A percentile compares a stretch with the other conserved stretches of the same genome.
Conservation (phyloP, 352 stramenopile species). For the Blastocystis sp. region DNA sequence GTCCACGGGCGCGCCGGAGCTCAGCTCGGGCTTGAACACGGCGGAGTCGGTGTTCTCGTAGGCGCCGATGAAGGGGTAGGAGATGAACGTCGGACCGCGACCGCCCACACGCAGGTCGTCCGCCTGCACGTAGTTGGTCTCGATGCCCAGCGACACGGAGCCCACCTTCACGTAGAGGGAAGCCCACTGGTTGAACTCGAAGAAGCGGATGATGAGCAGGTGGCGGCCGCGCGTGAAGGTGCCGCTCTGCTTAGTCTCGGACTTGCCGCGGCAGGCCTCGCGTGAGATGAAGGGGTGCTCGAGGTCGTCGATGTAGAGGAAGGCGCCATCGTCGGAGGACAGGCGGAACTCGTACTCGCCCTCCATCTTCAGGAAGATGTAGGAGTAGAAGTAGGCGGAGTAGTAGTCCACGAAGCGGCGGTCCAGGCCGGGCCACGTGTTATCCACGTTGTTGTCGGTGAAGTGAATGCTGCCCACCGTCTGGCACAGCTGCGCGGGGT, state of each 20-base stretch:
- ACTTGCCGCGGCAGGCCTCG: slow-evolving; percentile 23
- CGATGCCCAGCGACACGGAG: slow-evolving; percentile 6
- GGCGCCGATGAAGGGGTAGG: slow-evolving; percentile 49
- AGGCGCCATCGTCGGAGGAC: slow-evolving; percentile 63
- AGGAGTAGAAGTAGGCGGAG: slow-evolving; percentile 65
- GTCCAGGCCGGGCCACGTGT: slow-evolving; percentile 64
- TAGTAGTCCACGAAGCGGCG: slow-evolving; percentile 67
- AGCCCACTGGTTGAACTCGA: slow-evolving; percentile 56
- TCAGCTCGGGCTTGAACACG: slow-evolving; percentile 18
- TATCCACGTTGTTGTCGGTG: slow-evolving; percentile 68
- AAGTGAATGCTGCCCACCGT: slow-evolving; percentile 40
- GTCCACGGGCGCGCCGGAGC: slow-evolving; percentile 3
- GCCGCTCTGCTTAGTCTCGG: background rate
- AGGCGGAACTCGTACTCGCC: slow-evolving; percentile 59
- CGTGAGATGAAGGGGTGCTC: slow-evolving; percentile 26
- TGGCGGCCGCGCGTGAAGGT: slow-evolving; percentile 35
- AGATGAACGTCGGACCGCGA: slow-evolving; percentile 67
- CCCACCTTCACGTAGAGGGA: slow-evolving; percentile 61
- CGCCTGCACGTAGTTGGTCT: background rate
- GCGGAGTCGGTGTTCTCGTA: slow-evolving; percentile 46
- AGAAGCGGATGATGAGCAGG: slow-evolving; percentile 55
- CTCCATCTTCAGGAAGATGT: background rate
- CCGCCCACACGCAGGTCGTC: slow-evolving; percentile 51
- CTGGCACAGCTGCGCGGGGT: slow-evolving; percentile 59
- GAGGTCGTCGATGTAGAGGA: slow-evolving; percentile 56